phyloP scores from a whole-genome alignment of 1,284 basidiomycete genomes.

The Phellinidium pouzarii region DNA sequence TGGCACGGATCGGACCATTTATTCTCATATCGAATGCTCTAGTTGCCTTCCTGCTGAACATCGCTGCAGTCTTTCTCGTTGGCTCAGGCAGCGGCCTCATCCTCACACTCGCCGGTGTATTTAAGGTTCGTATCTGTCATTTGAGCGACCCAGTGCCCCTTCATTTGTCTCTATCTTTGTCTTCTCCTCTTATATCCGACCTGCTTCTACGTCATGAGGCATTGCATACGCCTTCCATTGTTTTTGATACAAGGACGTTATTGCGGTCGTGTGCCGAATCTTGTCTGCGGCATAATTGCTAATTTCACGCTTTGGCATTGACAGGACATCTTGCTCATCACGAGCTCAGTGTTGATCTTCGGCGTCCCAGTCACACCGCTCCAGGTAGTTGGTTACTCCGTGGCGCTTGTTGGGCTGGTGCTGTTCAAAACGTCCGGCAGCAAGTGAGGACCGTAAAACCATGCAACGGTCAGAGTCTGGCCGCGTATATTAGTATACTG shows the following conservation, averaged over 20 bases:
- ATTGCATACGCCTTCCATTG: not conserved
- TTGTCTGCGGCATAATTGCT: not conserved
- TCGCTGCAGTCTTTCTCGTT: slow-evolving; percentile 93
- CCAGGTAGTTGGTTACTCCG: slow-evolving; percentile 83
- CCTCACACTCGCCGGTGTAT: slow-evolving; percentile 90
- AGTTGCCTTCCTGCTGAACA: slow-evolving; percentile 87
- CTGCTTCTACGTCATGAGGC: not conserved
- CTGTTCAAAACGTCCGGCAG: slow-evolving; percentile 75
- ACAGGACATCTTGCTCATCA: slow-evolving; percentile 90
- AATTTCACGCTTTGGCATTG: slow-evolving; percentile 25
- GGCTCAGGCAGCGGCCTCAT: slow-evolving; percentile 83
- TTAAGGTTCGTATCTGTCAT: slow-evolving; percentile 59
- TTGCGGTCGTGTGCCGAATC: not conserved
- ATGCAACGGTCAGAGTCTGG: no score
- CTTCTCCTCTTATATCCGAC: slow-evolving; percentile 1
- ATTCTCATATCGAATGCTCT: slow-evolving; percentile 81
- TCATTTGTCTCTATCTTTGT: no score
- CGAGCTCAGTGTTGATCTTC: slow-evolving; percentile 83
- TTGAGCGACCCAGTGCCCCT: no score
- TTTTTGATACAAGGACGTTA: not conserved
- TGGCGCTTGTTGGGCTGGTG: slow-evolving; percentile 76
- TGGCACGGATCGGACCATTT: slow-evolving; percentile 63
- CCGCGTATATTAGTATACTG: no score
- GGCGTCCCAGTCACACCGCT: slow-evolving; percentile 72
- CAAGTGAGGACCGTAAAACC: no score